These are phyloP conservation scores for Cryptococcus maquisensis DNA, from an alignment of 1,284 basidiomycete species.

Conservation along the genomic window DNA sequence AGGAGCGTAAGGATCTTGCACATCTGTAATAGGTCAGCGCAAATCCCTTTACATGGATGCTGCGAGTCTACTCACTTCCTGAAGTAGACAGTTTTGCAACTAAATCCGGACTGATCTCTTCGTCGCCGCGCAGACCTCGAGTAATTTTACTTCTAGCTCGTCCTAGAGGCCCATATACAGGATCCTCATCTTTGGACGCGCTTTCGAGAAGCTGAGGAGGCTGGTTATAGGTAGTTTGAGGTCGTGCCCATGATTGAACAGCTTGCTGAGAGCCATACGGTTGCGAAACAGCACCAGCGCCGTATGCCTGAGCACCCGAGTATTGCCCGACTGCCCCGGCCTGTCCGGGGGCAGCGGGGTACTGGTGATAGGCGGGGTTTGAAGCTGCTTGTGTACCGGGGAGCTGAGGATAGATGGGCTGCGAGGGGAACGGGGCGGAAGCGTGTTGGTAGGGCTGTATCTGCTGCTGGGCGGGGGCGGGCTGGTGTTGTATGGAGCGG, in stretches of 20 bases:
- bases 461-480: background rate
- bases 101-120: conserved; percentile 40
- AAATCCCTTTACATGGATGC: background rate
- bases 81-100: conserved; percentile 10
- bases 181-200: conserved; percentile 37
- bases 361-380: background rate
- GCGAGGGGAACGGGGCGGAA: background rate
- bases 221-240: conserved; percentile 2
- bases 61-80: background rate
- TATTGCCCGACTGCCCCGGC: background rate
- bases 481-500: background rate
- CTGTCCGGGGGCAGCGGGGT: background rate
- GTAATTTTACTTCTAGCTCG: conserved; percentile 37
- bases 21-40: background rate
- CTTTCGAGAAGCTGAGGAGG: conserved; percentile 33
- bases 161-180: conserved; percentile 38
- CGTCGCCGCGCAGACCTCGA: conserved; percentile 31
- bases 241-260: background rate
- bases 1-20: conserved; percentile 4
- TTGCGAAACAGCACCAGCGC: background rate
- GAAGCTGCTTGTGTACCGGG: background rate
- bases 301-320: background rate
- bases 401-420: conserved; percentile 8
- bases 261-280: background rate
- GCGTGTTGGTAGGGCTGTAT: background rate